Evolutionary conservation across 2,329 filamentous ascomycete species (phyloP).

Genomic region (Colletotrichum tamarilloi): DNA sequence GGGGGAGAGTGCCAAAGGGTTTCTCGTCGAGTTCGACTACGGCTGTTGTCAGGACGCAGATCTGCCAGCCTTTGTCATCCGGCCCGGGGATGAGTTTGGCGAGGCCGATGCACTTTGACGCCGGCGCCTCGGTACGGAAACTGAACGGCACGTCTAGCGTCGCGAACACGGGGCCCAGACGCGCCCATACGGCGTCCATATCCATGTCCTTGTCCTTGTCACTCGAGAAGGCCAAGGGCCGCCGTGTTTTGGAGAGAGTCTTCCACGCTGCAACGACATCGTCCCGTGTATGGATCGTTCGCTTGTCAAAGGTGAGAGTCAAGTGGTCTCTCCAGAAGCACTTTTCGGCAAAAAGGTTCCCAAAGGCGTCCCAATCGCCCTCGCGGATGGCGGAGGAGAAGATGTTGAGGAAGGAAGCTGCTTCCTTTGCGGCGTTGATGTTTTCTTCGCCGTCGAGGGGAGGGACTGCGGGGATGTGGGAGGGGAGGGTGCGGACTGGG

Average conservation of each 20-base stretch:
- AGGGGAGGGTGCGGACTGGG: slow-evolving; percentile 7
- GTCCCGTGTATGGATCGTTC: slow-evolving; percentile 13
- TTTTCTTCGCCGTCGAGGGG: slow-evolving; percentile 6
- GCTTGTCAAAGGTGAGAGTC: slow-evolving; percentile 34
- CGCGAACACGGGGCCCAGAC: not conserved
- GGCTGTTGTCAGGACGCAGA: slow-evolving; percentile 13
- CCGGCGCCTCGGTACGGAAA: not conserved
- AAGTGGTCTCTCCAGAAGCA: slow-evolving; percentile 26
- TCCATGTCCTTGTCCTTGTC: not conserved
- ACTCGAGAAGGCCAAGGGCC: not conserved
- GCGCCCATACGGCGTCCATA: slow-evolving; percentile 2
- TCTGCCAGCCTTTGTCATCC: not conserved
- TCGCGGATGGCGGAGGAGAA: not conserved
- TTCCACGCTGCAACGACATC: slow-evolving; percentile 11
- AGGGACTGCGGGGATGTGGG: slow-evolving; percentile 19
- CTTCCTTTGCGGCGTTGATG: slow-evolving; percentile 3
- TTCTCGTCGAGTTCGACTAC: not conserved
- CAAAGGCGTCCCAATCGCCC: slow-evolving; percentile 22
- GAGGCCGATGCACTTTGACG: not conserved
- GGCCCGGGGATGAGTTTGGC: slow-evolving; percentile 5
- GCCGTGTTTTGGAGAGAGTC: not conserved
- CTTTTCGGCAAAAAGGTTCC: slow-evolving; percentile 5
- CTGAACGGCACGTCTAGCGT: slow-evolving; percentile 22
- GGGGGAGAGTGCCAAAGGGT: slow-evolving; percentile 7
- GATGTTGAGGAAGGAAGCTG: not conserved